These are phyloP conservation scores for Solanum boliviense DNA, from an alignment of 257 asterid genomes.

Conservation along the genomic window DNA sequence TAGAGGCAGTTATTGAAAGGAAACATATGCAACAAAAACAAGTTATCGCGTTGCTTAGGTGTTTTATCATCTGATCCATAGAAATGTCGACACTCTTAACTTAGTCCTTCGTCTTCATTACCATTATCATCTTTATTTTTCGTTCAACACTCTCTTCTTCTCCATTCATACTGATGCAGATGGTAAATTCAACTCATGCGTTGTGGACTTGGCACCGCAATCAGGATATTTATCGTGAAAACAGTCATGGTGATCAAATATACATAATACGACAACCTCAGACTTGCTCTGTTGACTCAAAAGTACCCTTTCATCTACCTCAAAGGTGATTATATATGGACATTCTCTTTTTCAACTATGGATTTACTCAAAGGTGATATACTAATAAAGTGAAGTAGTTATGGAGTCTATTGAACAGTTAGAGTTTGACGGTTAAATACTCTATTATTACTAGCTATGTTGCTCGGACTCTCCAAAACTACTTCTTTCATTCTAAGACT, in stretches of 20 bases:
- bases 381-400: not conserved
- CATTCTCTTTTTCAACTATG: not conserved
- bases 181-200: slow-evolving; percentile 61
- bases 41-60: not conserved
- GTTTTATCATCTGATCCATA: not conserved
- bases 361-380: not conserved
- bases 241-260: slow-evolving; percentile 63
- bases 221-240: slow-evolving; percentile 48
- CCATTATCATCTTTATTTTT: no score
- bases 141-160: not conserved
- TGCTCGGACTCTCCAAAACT: no score
- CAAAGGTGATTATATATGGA: not conserved
- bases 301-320: slow-evolving; percentile 8
- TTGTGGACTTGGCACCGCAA: slow-evolving; percentile 98
- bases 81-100: not conserved
- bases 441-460: not conserved
- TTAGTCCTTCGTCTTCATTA: not conserved
- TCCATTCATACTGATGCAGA: slow-evolving; percentile 22
- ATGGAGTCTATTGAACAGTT: not conserved
- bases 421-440: not conserved
- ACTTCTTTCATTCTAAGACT: not conserved
- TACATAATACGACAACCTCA: slow-evolving; percentile 79
- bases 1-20: not conserved
- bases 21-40: not conserved
- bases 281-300: slow-evolving; percentile 23